Evolutionary conservation across 2,329 filamentous ascomycete genomes (phyloP), one percentile per base, ranked within the genome.

Genomic region (Pezicula radicicola): DNA sequence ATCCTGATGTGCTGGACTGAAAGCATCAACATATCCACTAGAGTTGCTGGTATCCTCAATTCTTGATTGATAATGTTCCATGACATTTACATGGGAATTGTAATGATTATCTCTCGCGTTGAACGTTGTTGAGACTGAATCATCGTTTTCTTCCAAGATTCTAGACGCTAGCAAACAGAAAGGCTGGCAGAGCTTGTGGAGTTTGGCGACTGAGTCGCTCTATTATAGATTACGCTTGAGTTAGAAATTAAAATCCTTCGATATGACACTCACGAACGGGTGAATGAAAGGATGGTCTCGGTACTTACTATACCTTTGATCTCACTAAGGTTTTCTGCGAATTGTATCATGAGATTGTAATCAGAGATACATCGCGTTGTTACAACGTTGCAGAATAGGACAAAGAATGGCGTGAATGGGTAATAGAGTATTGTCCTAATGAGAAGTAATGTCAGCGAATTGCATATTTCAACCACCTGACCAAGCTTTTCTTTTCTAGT

Each of bases 331-430:
- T 53, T 53, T 3, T 40, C 51, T 7, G 51, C 47, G 27, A 56
- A 56, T 41, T 51, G 19, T 15, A 44, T 44, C 54, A 56, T 53
- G 5, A 39, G 18, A 5, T 48, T 18, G 30, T 46, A 52, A 40
- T 56, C 54, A 6, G 28, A 30, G 5, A 21, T 15, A 18, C 46
- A n/a, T 6, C 30, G 33, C 15, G 45, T 53, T 12, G 42, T 48
- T 12, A 57, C 47, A 4, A 55, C 45, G 30, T 55, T 54, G 21
- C 55, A 54, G 30, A 57, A 54, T 6, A 57, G 35, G n/a, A 55
- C 45, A 16, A 55, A 57, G 36, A 57, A 57, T 12, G 55, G 47
- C 15, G 52, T 57, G 33, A 57, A 57, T 12, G 55, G 55, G 45
- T 57, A 57, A 41, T 57, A 50, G 12, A 57, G 41, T 45, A 56